Conservation (phyloP, 2,329 filamentous ascomycete genomes). For the Paraconiothyrium brasiliense region DNA sequence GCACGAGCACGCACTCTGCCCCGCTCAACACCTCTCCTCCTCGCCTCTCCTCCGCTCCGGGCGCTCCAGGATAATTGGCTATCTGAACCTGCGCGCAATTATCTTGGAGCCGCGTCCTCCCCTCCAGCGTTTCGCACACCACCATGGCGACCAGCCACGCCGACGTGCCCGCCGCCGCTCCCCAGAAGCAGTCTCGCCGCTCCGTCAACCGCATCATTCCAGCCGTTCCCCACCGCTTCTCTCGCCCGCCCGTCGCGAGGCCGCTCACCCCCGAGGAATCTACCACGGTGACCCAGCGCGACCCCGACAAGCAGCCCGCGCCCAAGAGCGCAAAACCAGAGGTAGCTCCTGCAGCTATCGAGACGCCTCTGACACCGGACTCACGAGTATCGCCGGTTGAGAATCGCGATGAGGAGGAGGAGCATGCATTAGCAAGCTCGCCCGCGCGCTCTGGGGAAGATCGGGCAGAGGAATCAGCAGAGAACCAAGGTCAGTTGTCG, state of each 20-base stretch:
- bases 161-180: constrained; percentile 26
- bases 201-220: constrained; percentile 47
- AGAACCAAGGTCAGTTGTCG: constrained; percentile 33
- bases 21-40: constrained; percentile 25
- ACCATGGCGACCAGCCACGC: constrained; percentile 41
- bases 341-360: constrained; percentile 19
- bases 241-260: constrained; percentile 36
- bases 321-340: constrained; percentile 26
- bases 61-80: constrained; percentile 56
- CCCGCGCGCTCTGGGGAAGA: constrained; percentile 27
- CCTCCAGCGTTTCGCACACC: constrained; percentile 15
- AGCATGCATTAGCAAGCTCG: constrained; percentile 26
- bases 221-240: constrained; percentile 49
- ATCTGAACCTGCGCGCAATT: constrained; percentile 42
- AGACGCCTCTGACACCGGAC: constrained; percentile 41
- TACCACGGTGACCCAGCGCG: constrained; percentile 27
- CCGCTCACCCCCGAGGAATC: constrained; percentile 42
- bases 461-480: constrained; percentile 23
- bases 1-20: constrained; percentile 21
- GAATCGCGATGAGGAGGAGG: constrained; percentile 25
- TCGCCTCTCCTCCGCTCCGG: constrained; percentile 27
- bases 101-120: constrained; percentile 51
- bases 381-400: constrained; percentile 31
- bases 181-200: constrained; percentile 39
- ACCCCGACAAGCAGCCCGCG: constrained; percentile 26